These are phyloP conservation scores for Karstenula rhodostoma DNA, from an alignment of 2,329 filamentous ascomycete genomes.

Conservation along the genomic window DNA sequence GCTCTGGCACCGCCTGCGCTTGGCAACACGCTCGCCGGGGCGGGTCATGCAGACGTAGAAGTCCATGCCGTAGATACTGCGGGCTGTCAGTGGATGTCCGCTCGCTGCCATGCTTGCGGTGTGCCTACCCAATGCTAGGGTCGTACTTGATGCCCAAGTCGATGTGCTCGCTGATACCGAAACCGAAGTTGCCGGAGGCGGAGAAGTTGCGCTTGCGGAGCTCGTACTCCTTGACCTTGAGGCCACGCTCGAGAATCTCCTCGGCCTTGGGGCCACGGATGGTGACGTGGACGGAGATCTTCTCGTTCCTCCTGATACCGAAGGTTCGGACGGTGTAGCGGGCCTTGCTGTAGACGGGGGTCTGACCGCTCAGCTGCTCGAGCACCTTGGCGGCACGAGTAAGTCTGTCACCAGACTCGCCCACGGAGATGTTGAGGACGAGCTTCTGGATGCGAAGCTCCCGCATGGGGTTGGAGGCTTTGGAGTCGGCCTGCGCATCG, in stretches of 20 bases:
- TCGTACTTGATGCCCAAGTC: constrained; percentile 93
- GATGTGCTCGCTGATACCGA: constrained; percentile 99
- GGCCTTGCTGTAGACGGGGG: constrained; percentile 99
- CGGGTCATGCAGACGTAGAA: constrained; percentile 99
- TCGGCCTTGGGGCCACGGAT: constrained; percentile 99
- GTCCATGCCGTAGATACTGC: constrained; percentile 77
- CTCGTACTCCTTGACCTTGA: constrained; percentile 99
- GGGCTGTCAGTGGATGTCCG: constrained; percentile 29
- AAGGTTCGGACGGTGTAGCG: constrained; percentile 99
- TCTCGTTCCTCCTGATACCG: constrained; percentile 99
- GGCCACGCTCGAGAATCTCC: constrained; percentile 99
- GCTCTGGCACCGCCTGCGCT: constrained; percentile 89
- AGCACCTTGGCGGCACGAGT: constrained; percentile 99
- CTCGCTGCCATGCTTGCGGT: constrained; percentile 1
- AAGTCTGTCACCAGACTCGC: constrained; percentile 99
- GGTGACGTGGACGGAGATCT: constrained; percentile 98
- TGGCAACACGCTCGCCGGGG: constrained; percentile 96
- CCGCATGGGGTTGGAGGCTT: constrained; percentile 98
- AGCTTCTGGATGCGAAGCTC: constrained; percentile 99
- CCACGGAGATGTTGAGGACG: constrained; percentile 99
- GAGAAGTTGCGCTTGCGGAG: constrained; percentile 99
- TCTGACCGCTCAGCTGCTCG: constrained; percentile 99
- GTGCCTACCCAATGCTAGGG: constrained; percentile 50
- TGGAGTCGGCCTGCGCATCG: constrained; percentile 56
- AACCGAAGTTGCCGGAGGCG: constrained; percentile 94